phyloP scores from a whole-genome alignment of 768 basidiomycete genomes.

The Amylocystis lapponica region DNA sequence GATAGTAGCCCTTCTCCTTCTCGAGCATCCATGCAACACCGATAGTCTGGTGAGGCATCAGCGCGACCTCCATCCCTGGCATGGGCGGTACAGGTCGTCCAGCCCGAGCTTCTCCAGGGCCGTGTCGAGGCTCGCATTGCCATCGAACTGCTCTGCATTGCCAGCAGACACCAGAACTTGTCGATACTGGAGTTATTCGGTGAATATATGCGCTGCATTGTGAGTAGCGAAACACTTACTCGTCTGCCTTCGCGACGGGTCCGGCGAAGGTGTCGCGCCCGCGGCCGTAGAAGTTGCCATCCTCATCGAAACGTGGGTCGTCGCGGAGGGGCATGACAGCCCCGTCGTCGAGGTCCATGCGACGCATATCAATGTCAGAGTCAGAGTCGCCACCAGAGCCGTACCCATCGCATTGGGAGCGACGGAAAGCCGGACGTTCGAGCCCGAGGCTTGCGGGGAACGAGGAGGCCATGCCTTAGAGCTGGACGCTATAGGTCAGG shows the following conservation, averaged over 20 bases:
- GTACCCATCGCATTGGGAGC: no score
- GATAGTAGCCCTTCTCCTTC: conserved; percentile 22
- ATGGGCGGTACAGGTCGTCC: conserved; percentile 40
- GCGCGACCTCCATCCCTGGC: conserved; percentile 51
- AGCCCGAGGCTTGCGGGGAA: no score
- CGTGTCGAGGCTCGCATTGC: conserved; percentile 51
- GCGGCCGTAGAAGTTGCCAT: conserved; percentile 41
- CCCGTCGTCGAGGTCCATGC: no score
- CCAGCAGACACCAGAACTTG: conserved; percentile 47
- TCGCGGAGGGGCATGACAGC: conserved; percentile 6
- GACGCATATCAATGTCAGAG: no score
- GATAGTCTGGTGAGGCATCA: conserved; percentile 69
- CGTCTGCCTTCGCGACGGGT: conserved; percentile 40
- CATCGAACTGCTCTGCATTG: conserved; percentile 54
- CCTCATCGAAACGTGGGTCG: conserved; percentile 33
- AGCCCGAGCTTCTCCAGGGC: conserved; percentile 52
- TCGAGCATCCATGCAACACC: conserved; percentile 40
- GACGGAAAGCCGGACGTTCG: no score
- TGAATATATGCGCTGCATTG: background rate
- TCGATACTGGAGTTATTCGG: conserved; percentile 32
- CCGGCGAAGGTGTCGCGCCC: conserved; percentile 10
- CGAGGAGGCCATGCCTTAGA: no score
- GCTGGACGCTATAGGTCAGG: no score
- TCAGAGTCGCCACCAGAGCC: no score
- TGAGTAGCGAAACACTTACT: conserved; percentile 33